These are phyloP conservation scores for Biscogniauxia sp. DNA, from an alignment of 2,329 filamentous ascomycete species.

Conservation along the genomic window DNA sequence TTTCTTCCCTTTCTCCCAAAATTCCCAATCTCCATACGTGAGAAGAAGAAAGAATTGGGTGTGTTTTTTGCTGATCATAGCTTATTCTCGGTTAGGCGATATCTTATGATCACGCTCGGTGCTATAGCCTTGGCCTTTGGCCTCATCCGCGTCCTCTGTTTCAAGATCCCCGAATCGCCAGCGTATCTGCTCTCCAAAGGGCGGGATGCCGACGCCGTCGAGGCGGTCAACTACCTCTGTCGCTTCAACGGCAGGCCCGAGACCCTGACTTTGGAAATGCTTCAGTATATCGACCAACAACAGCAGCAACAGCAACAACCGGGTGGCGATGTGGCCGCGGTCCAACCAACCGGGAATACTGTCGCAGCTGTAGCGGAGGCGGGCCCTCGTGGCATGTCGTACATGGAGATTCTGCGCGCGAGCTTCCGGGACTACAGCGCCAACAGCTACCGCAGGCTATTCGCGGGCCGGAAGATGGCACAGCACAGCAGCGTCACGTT, in stretches of 20 bases:
- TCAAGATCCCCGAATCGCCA: constrained; percentile 47
- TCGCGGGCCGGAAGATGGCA: too few species aligned
- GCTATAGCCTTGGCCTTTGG: constrained; percentile 43
- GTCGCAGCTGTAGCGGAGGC: constrained; percentile 41
- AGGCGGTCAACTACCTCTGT: constrained; percentile 46
- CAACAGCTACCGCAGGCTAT: too few species aligned
- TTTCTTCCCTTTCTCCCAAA: too few species aligned
- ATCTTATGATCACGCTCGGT: constrained; percentile 44
- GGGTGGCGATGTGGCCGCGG: too few species aligned
- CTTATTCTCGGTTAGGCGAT: constrained; percentile 33
- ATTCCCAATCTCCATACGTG: too few species aligned
- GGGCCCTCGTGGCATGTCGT: too few species aligned
- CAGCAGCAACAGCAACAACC: too few species aligned
- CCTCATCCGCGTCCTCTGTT: constrained; percentile 44
- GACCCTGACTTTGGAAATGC: constrained; percentile 36
- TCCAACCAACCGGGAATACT: constrained; percentile 49
- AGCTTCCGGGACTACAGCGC: too few species aligned
- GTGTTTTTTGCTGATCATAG: too few species aligned
- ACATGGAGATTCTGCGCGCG: too few species aligned
- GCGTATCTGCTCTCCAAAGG: constrained; percentile 45
- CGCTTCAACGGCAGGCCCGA: constrained; percentile 35
- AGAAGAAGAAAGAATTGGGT: too few species aligned
- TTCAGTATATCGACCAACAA: constrained; percentile 15
- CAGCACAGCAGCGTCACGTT: too few species aligned
- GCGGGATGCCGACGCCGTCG: constrained; percentile 45